Evolutionary conservation across 192 early-diverging fungal genomes (phyloP), one percentile per base, ranked within the genome.

Genomic region (Backusella australiensis): DNA sequence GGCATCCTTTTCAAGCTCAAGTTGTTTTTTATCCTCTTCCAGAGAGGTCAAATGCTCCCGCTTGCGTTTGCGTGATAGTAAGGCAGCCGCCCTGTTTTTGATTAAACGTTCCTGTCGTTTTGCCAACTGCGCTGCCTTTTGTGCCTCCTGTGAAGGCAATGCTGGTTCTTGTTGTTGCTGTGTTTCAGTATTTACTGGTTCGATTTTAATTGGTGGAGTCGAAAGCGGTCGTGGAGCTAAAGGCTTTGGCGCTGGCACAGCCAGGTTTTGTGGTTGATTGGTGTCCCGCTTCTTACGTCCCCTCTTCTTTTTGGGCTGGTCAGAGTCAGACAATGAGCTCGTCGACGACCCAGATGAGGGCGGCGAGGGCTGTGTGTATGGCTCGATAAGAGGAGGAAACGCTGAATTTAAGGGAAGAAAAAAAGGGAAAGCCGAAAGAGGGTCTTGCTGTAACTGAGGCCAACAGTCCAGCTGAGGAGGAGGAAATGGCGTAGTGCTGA

Each of bases 81-180:
- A 83, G 12, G 96, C 96, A 0, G 94, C 94, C 4, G 93, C 95
- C 14, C 96, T 90, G 82, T 98, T 98, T 86, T 96, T 96, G 69
- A 98, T 95, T 74, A 98, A 80, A 38, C 96, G 86, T 74, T 95
- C 93, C 76, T 95, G 93, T 32, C 93, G 87, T 81, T 97, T 98
- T 38, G 89, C 85, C 38, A 88, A 82, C 34, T 84, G 83, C 1
- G 81, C 80, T 0, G 86, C 86, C 15, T 82, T 82, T 69, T 83
- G 81, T 26, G 78, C 73, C 59, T 78, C 70, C 46, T 73, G 72
- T 19, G 77, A 21, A 15, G 15, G 17, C 11, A 7, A 21, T 12
- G 69, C 21, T 38, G 26, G 77, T 78, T 83, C 38, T 4, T 73
- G 12, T 53, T 72, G 32, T 34, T 73, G 19, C 9, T 44, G 23